phyloP scores from a whole-genome alignment of 805 yeast genomes.

The Metschnikowia dekortorum region DNA sequence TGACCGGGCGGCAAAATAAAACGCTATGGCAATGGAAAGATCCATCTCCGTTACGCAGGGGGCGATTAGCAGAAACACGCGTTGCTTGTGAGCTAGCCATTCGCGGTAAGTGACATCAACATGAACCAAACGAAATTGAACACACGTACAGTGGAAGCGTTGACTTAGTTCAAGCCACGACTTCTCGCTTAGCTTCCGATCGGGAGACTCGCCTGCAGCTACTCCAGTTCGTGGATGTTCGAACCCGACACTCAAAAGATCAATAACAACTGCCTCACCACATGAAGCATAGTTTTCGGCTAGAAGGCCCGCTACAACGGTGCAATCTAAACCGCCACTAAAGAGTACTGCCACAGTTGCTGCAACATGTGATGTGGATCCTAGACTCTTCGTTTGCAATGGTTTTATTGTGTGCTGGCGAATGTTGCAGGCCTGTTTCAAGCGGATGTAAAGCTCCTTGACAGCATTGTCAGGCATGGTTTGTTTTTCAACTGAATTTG shows the following conservation, averaged over 20 bases:
- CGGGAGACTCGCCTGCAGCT: constrained; percentile 71
- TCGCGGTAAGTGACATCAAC: constrained; percentile 69
- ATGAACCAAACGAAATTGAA: constrained; percentile 54
- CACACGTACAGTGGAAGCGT: constrained; percentile 31
- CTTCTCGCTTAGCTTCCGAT: constrained; percentile 65
- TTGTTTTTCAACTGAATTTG: not conserved
- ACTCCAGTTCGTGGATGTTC: constrained; percentile 77
- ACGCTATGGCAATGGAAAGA: constrained; percentile 89
- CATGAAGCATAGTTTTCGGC: constrained; percentile 12
- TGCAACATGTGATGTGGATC: constrained; percentile 16
- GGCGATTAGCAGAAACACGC: constrained; percentile 64
- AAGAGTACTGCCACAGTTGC: constrained; percentile 54
- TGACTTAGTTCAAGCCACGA: constrained; percentile 53
- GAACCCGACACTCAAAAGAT: constrained; percentile 88
- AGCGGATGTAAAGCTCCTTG: constrained; percentile 14
- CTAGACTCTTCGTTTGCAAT: not conserved
- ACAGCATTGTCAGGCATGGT: not conserved
- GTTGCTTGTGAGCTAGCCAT: constrained; percentile 46
- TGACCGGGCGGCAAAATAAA: constrained; percentile 78
- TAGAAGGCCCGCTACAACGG: constrained; percentile 63
- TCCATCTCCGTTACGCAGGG: constrained; percentile 95
- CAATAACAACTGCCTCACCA: constrained; percentile 37
- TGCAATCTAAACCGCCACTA: constrained; percentile 95
- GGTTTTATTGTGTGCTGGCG: constrained; percentile 54
- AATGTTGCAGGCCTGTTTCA: constrained; percentile 40